phyloP scores from a whole-genome alignment of 75 land plant genomes.

The Selaginella moellendorffii region DNA sequence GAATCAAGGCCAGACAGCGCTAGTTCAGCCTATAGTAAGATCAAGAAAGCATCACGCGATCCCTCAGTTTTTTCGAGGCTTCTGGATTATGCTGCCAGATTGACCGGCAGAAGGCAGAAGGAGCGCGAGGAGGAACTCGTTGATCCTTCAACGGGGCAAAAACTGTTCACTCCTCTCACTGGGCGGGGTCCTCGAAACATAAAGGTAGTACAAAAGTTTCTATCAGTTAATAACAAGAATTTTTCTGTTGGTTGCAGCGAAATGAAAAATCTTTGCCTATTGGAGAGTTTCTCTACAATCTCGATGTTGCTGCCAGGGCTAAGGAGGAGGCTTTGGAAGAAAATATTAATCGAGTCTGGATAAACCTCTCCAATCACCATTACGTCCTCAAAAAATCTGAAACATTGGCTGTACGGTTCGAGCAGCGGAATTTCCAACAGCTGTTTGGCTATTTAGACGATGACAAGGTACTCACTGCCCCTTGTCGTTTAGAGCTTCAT shows the following conservation, averaged over 20 bases:
- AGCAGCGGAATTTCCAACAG: neutral
- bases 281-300: neutral
- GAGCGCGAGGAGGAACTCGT: neutral
- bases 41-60: no score
- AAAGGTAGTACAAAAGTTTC: no score
- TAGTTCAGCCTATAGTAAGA: neutral
- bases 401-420: neutral
- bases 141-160: neutral
- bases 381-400: neutral
- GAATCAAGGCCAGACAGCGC: neutral
- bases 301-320: neutral
- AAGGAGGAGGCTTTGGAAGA: neutral
- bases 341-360: neutral
- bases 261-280: neutral
- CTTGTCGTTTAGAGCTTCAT: no score
- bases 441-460: neutral
- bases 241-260: no score
- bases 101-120: neutral
- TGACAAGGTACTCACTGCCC: neutral
- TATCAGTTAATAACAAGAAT: no score
- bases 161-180: neutral
- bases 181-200: neutral
- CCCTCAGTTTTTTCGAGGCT: neutral
- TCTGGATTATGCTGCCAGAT: neutral
- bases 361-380: neutral